Base-by-base conservation (phyloP, 2,329 filamentous ascomycete genomes). In the Diaporthe sp. region DNA sequence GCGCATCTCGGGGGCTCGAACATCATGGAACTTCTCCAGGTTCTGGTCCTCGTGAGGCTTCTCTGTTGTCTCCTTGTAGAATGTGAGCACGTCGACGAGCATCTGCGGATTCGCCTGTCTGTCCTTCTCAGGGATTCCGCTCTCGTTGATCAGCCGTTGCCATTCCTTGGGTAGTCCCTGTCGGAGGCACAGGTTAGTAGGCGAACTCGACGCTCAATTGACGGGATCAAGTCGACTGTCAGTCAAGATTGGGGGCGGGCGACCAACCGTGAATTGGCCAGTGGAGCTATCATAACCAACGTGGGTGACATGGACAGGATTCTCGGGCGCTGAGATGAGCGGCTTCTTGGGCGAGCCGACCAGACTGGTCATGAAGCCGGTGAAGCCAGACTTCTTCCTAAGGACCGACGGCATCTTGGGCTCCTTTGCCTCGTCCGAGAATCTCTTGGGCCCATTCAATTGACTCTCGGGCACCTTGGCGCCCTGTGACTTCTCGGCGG, bases 251-350 rank as follows among this genome's bases (percentile, higher is more conserved):
- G 39, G 57, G 70, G 31, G 34, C 34, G 34, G 22, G 22, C 76
- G 72, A 90, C 93, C 82, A 89, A 98, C 95, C 75, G 96, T 98
- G 84, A 98, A 99, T 86, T 98, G 95, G 79, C 97, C 97, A 4
- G 97, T 98, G 81, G 94, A 91, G 86, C 97, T 98, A 85, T 99
- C 96, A 84, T 98, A 98, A 80, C 96, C 96, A 79, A 99, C 97
- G 85, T 99, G 97, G 75, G 96, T 98, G 80, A 99, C 95, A 85
- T 98, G 97, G 76, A 98, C 95, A 67, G 97, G 97, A 81, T 99
- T 98, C 85, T 98, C 96, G 73, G 97, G 97, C 51, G 95, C 95
- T n/a, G 97, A 98, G 81, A 99, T 99, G 84, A 96, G 92, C 62
- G 97, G 95, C 78, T 95, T 95, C 84, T 96, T 94, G 72, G 94